Percentiles rank a stretch among this genome's conserved stretches.
These are phyloP conservation scores for Pseudopyrenochaeta lycopersici DNA, from an alignment of 2,329 filamentous ascomycete genomes.

Conservation along the genomic window DNA sequence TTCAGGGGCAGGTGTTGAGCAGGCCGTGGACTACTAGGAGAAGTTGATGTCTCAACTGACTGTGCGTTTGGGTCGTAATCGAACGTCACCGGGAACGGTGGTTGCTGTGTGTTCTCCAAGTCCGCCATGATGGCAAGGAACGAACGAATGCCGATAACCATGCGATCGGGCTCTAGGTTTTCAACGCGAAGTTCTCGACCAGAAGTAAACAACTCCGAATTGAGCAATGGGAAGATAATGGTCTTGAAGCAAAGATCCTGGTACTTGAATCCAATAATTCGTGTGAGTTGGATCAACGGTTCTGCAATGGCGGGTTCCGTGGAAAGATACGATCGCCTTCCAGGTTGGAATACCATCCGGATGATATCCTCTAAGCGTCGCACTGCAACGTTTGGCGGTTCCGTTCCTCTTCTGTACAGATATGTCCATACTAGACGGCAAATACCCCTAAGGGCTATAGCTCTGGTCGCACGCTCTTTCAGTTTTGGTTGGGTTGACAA, in stretches of 20 bases:
- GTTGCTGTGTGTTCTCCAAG: constrained; percentile 83
- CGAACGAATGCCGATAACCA: constrained; percentile 95
- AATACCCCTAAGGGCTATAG: constrained; percentile 85
- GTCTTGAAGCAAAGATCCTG: constrained; percentile 92
- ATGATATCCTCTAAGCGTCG: constrained; percentile 91
- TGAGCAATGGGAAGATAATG: constrained; percentile 95
- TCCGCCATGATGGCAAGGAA: constrained; percentile 95
- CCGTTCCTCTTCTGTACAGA: constrained; percentile 78
- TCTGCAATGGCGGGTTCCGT: constrained; percentile 86
- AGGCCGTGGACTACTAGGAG: constrained; percentile 46
- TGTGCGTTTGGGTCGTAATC: constrained; percentile 56
- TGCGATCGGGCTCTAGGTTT: constrained; percentile 92
- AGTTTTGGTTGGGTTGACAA: constrained; percentile 80
- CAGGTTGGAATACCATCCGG: constrained; percentile 80
- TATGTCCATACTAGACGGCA: constrained; percentile 95
- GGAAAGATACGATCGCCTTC: constrained; percentile 81
- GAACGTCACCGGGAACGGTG: constrained; percentile 81
- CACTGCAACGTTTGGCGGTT: constrained; percentile 71
- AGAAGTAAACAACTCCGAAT: constrained; percentile 84
- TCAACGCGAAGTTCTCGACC: constrained; percentile 85
- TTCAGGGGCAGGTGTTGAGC: constrained; percentile 44
- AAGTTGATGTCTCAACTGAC: constrained; percentile 43
- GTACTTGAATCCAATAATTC: constrained; percentile 92
- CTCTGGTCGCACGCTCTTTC: constrained; percentile 82
- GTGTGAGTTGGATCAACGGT: constrained; percentile 90